phyloP scores from a whole-genome alignment of 164 flowering plant genomes.

The Aristolochia fimbriata region DNA sequence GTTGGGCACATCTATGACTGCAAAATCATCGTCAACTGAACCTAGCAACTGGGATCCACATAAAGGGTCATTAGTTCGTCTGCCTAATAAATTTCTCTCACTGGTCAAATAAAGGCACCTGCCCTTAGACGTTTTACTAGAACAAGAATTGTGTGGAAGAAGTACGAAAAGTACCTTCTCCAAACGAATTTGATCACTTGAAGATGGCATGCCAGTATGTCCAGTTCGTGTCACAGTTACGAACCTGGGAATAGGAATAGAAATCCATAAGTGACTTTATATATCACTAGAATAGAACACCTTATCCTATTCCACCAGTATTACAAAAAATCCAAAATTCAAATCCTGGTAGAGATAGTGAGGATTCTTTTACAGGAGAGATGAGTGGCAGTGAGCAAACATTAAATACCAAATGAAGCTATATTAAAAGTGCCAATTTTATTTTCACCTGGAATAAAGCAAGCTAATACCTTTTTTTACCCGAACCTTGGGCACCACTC shows the following conservation, averaged over 20 bases:
- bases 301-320: too few species aligned
- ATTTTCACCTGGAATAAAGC: neutral
- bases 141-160: neutral
- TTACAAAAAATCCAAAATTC: too few species aligned
- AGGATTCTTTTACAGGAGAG: too few species aligned
- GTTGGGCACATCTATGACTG: constrained; percentile 21
- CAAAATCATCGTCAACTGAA: constrained; percentile 38
- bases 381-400: neutral
- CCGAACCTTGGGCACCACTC: constrained; percentile 69
- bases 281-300: neutral
- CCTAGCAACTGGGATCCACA: constrained; percentile 55
- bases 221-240: constrained; percentile 65
- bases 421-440: too few species aligned
- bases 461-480: constrained; percentile 59
- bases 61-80: neutral
- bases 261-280: neutral
- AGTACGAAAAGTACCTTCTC: constrained; percentile 43
- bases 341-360: too few species aligned
- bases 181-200: constrained; percentile 57
- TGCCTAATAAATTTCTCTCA: neutral
- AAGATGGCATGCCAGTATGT: constrained; percentile 70
- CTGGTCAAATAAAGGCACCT: neutral
- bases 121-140: neutral
- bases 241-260: constrained; percentile 37
- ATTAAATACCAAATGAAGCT: neutral